Evolutionary conservation across 495 filamentous ascomycete species (phyloP), one percentile per base, ranked within the genome.

Genomic region (Trichoderma orchidacearum): DNA sequence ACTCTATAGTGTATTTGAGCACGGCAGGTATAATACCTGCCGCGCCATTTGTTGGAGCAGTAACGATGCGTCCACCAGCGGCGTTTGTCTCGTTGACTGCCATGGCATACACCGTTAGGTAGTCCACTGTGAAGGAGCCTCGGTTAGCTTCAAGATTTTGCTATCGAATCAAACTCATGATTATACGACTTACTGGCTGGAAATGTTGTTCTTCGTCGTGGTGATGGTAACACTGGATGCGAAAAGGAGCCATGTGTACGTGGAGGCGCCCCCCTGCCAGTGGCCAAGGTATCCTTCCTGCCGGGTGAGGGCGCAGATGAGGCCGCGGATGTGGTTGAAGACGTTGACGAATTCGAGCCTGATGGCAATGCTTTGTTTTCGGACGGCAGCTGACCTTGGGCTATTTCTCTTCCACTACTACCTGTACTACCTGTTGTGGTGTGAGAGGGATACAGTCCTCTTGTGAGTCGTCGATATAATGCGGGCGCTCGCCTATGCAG

Each of bases 41-140:
- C 2, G 67, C 67, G 17, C 67, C 67, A 54, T 69, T 69, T 0
- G 67, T 69, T 1, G 67, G 67, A n/a, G 67, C 67, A 11, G 67
- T 69, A 25, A 69, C 67, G 59, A 69, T 68, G 25, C 67, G 67
- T 13, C 67, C 67, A 9, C 67, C 67, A 5, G 62, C 67, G 11
- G 67, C 67, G 18, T 69, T 69, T 5, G 67, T 69, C 53, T 69
- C 67, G 36, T 69, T 69, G 13, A 69, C 67, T 9, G 67, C 67
- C 11, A 69, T 69, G 13, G 67, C 67, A 36, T 69, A 69, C 1
- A 69, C 65, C 8, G 63, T 66, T 6, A 69, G 45, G 31, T 69
- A 67, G 21, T 69, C 67, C 65, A 69, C 41, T 48, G n/a, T n/a
- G n/a, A 28, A 1, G 3, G 41, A 27, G n/a, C 7, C 7, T 25